These are phyloP conservation scores for Nematocida ausubeli DNA, from an alignment of 371 early-diverging fungal genomes.

Conservation along the genomic window DNA sequence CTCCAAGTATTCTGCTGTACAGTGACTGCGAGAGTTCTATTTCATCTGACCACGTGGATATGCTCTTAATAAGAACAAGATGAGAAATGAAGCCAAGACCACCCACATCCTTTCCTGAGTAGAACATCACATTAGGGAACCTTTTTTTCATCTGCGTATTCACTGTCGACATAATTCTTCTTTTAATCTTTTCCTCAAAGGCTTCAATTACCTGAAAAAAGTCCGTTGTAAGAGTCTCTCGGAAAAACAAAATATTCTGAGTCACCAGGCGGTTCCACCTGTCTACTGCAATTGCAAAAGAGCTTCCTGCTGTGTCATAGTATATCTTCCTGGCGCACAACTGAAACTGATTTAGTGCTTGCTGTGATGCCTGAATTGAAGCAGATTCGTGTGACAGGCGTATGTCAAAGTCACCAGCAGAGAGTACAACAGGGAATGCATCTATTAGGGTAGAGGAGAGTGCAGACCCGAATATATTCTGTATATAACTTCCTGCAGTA, in stretches of 20 bases:
- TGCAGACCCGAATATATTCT: background rate
- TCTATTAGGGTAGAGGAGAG: background rate
- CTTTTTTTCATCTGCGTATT: slow-evolving; percentile 96
- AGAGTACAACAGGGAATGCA: background rate
- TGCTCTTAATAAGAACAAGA: background rate
- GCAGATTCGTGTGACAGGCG: background rate
- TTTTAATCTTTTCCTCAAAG: slow-evolving; percentile 14
- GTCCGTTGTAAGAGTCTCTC: slow-evolving; percentile 71
- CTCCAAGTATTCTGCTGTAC: slow-evolving; percentile 5
- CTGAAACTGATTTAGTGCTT: background rate
- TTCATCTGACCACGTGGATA: slow-evolving; percentile 29
- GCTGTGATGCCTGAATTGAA: background rate
- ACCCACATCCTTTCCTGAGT: slow-evolving; percentile 84
- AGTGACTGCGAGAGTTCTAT: background rate
- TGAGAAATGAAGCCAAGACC: slow-evolving; percentile 85
- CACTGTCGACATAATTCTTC: slow-evolving; percentile 83
- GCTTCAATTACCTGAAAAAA: background rate
- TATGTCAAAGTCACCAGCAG: background rate
- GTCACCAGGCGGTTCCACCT: slow-evolving; percentile 35
- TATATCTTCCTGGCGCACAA: background rate
- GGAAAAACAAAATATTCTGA: slow-evolving; percentile 20
- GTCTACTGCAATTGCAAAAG: slow-evolving; percentile 24
- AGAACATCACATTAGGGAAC: slow-evolving; percentile 92
- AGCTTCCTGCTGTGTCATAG: background rate
- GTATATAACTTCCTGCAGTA: background rate